Percentiles rank a stretch among this genome's conserved stretches.
Conservation (phyloP, 176 grass and related monocot species). For the Alloteropsis semialata region DNA sequence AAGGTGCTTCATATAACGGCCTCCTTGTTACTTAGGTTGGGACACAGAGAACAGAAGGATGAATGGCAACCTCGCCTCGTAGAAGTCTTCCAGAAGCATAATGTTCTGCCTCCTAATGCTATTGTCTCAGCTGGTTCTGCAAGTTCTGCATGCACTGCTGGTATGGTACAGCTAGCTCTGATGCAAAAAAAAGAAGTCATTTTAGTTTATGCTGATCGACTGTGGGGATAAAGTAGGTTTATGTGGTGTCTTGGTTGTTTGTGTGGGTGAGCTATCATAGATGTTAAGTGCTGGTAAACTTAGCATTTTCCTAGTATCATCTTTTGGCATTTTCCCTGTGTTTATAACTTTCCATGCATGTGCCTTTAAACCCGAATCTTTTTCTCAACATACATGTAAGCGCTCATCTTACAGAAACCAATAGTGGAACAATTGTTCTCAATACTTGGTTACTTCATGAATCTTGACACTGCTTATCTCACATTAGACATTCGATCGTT, state of each 20-base stretch:
- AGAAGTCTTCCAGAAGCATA: slow-evolving; percentile 83
- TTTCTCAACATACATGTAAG: not conserved
- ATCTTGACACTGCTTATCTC: not conserved
- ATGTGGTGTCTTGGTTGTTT: slow-evolving; percentile 18
- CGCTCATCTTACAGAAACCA: not conserved
- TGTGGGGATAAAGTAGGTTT: not conserved
- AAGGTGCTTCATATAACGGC: not conserved
- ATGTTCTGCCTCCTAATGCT: slow-evolving; percentile 83
- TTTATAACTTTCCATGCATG: not conserved
- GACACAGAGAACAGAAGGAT: slow-evolving; percentile 97
- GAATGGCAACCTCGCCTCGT: slow-evolving; percentile 90
- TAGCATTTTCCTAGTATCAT: not conserved
- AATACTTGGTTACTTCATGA: not conserved
- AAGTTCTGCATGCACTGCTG: slow-evolving; percentile 89
- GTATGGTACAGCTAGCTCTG: slow-evolving; percentile 38
- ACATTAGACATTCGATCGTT: not conserved
- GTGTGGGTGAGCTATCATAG: not conserved
- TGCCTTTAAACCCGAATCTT: not conserved
- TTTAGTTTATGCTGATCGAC: not conserved
- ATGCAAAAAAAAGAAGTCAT: not conserved
- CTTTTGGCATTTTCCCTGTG: not conserved
- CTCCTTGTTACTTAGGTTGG: slow-evolving; percentile 64
- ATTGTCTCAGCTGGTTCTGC: slow-evolving; percentile 79
- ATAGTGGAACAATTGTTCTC: not conserved
- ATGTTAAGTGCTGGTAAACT: not conserved